These are phyloP conservation scores for Apiospora saccharicola DNA, from an alignment of 2,329 filamentous ascomycete genomes.

Conservation along the genomic window DNA sequence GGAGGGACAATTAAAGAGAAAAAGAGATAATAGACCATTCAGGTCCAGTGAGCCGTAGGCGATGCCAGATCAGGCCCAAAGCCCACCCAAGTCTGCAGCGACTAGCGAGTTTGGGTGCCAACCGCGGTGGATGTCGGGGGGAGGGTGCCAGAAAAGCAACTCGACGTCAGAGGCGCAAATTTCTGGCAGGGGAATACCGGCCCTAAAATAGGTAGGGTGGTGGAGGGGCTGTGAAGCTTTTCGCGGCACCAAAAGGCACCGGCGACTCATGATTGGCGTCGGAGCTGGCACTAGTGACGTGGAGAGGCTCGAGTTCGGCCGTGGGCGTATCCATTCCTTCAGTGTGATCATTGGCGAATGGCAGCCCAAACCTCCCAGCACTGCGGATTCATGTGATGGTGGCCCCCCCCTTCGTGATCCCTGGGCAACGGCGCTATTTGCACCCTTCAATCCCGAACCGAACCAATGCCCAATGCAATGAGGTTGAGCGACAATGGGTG, in stretches of 20 bases:
- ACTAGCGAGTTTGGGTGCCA: constrained; percentile 14
- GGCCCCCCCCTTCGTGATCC: background rate
- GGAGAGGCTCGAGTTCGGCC: constrained; percentile 7
- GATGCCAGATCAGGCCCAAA: constrained; percentile 19
- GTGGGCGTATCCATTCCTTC: background rate
- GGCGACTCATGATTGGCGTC: background rate
- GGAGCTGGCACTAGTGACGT: background rate
- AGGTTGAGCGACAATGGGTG: background rate
- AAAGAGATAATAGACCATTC: constrained; percentile 2
- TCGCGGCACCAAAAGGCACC: constrained; percentile 4
- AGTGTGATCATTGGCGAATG: constrained; percentile 1
- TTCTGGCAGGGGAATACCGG: constrained; percentile 20
- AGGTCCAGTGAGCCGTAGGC: background rate
- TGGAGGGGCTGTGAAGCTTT: constrained; percentile 20
- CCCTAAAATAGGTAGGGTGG: constrained; percentile 13
- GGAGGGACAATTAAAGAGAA: background rate
- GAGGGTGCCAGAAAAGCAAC: background rate
- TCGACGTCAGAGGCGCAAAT: constrained; percentile 18
- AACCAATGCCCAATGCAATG: constrained; percentile 3
- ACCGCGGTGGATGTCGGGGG: background rate
- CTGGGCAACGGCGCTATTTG: background rate
- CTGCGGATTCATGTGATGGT: constrained; percentile 8
- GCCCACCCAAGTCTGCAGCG: background rate
- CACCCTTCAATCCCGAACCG: background rate
- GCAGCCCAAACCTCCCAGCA: background rate